Evolutionary conservation across 176 grass and related monocot species (phyloP).

Genomic region (Panicum miliaceum): DNA sequence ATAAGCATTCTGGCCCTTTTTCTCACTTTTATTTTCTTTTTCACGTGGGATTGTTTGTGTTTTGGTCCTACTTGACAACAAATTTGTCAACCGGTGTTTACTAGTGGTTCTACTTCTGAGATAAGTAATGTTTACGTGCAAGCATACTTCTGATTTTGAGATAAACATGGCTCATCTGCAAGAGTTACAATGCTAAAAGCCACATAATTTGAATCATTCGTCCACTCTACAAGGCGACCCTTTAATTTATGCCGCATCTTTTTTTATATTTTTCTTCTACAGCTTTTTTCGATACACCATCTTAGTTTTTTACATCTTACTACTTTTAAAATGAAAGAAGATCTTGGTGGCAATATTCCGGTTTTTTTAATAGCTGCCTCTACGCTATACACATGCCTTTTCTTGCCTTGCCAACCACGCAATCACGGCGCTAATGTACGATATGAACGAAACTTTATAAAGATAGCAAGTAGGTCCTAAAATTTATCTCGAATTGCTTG

Average conservation of each 20-base stretch:
- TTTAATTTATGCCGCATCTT: too few relatives aligned
- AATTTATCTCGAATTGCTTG: not conserved
- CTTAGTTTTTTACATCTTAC: too few relatives aligned
- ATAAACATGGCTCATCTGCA: not conserved
- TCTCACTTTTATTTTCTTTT: not conserved
- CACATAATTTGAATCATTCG: too few relatives aligned
- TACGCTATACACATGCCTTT: not conserved
- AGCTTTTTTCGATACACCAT: too few relatives aligned
- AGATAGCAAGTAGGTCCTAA: too few relatives aligned
- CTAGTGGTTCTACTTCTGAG: not conserved
- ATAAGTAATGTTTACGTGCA: not conserved
- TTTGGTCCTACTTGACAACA: not conserved
- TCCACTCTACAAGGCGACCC: too few relatives aligned
- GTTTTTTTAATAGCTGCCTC: not conserved
- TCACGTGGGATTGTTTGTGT: not conserved
- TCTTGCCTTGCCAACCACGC: not conserved
- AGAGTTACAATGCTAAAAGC: too few relatives aligned
- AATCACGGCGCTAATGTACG: not conserved
- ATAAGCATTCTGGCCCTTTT: slow-evolving; percentile 1
- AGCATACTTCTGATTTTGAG: not conserved
- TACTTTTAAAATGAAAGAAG: too few relatives aligned
- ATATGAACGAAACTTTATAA: not conserved
- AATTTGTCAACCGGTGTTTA: not conserved
- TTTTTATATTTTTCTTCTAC: too few relatives aligned
- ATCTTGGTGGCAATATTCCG: too few relatives aligned